These are phyloP conservation scores for Gomphus bonarii DNA, from an alignment of 1,284 basidiomycete genomes.

Conservation along the genomic window DNA sequence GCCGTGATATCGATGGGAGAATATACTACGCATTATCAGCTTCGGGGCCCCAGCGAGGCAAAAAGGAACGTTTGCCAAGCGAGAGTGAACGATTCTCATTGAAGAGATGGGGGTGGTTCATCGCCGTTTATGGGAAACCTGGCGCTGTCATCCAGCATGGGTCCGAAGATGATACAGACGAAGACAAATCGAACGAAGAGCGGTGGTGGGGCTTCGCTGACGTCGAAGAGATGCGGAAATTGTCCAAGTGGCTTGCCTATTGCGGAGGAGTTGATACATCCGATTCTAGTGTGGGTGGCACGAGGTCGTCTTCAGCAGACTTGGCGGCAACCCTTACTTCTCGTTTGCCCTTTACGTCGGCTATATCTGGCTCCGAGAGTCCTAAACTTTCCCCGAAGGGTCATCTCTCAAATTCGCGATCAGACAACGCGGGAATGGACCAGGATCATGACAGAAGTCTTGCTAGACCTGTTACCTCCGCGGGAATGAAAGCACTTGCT, in stretches of 20 bases:
- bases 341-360: not conserved
- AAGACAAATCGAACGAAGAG: constrained; percentile 21
- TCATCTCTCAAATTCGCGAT: constrained; percentile 12
- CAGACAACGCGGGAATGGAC: not conserved
- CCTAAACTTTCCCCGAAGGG: constrained; percentile 8
- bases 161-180: constrained; percentile 17
- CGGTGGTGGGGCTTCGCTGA: constrained; percentile 69
- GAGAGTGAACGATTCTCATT: constrained; percentile 36
- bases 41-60: constrained; percentile 21
- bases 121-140: constrained; percentile 61
- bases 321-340: constrained; percentile 10
- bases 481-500: constrained; percentile 28
- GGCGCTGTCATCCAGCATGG: constrained; percentile 19
- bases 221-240: constrained; percentile 47
- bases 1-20: constrained; percentile 40
- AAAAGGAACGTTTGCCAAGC: constrained; percentile 27
- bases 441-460: not conserved
- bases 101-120: constrained; percentile 59
- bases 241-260: constrained; percentile 55
- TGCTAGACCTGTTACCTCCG: not conserved
- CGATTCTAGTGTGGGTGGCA: constrained; percentile 4
- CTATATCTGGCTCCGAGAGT: not conserved
- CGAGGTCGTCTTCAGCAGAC: constrained; percentile 1
- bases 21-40: constrained; percentile 41
- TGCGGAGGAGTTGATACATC: constrained; percentile 32